These are phyloP conservation scores for Saccharomycopsis hybrid DNA, from an alignment of 1,139 yeast species.

Conservation along the genomic window DNA sequence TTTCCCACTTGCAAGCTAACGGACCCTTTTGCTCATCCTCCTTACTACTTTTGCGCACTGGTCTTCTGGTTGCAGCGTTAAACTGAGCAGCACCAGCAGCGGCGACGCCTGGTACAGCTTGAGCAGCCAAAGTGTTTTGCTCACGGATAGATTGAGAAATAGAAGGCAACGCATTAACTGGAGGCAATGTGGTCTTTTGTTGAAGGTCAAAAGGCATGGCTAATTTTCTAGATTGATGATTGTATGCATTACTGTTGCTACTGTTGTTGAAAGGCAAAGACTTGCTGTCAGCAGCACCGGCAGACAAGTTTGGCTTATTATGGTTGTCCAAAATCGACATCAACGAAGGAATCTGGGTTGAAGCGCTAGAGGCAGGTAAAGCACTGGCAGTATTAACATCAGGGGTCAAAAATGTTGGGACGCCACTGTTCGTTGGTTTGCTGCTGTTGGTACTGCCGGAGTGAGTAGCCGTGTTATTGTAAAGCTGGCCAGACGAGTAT, in stretches of 20 bases:
- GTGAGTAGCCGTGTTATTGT: no score
- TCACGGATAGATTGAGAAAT: slow-evolving; percentile 17
- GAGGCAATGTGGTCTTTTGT: not conserved
- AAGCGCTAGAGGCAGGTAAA: not conserved
- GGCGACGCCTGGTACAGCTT: no score
- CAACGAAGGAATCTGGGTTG: slow-evolving; percentile 14
- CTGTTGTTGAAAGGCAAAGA: no score
- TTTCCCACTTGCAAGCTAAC: slow-evolving; percentile 67
- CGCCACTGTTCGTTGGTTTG: not conserved
- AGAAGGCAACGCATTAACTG: slow-evolving; percentile 17
- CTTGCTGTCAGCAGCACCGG: no score
- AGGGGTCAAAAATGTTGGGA: slow-evolving; percentile 4
- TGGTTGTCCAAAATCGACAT: slow-evolving; percentile 12
- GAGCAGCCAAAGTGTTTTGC: slow-evolving; percentile 4
- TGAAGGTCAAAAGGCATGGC: slow-evolving; percentile 6
- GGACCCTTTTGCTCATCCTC: slow-evolving; percentile 40
- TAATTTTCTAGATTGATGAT: slow-evolving; percentile 7
- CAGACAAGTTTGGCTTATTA: not conserved
- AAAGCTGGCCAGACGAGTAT: not conserved
- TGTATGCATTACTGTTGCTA: not conserved
- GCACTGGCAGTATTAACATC: slow-evolving; percentile 1
- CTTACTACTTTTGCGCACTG: not conserved
- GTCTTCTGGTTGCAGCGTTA: slow-evolving; percentile 2
- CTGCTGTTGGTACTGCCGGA: not conserved
- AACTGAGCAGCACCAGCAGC: no score